These are phyloP conservation scores for Trichosporon sp. DNA, from an alignment of 1,284 basidiomycete species.

Conservation along the genomic window DNA sequence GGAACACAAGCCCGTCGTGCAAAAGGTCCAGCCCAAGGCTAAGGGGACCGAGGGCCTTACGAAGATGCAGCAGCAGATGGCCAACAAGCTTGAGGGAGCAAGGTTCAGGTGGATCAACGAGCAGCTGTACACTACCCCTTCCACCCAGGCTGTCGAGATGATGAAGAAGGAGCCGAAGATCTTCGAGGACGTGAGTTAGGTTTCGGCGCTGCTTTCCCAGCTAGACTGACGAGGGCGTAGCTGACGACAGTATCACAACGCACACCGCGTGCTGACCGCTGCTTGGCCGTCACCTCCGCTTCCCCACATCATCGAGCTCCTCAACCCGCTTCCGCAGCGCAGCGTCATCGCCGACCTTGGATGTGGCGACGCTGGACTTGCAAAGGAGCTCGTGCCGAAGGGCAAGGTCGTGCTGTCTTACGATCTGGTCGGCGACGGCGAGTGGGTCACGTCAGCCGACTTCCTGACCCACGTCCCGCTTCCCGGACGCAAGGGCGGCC, in stretches of 20 bases:
- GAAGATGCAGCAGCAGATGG: slow-evolving; percentile 66
- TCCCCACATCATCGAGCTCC: slow-evolving; percentile 62
- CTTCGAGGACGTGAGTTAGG: slow-evolving; percentile 62
- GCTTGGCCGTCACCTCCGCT: slow-evolving; percentile 89
- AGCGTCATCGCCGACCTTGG: slow-evolving; percentile 87
- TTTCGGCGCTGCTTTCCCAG: no score
- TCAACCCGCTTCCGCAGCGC: slow-evolving; percentile 56
- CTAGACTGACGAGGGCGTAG: no score
- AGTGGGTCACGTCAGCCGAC: slow-evolving; percentile 71
- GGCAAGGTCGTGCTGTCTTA: slow-evolving; percentile 69
- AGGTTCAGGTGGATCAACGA: slow-evolving; percentile 88
- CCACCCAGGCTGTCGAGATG: slow-evolving; percentile 65
- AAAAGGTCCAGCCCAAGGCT: slow-evolving; percentile 7
- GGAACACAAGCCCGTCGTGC: slow-evolving; percentile 23
- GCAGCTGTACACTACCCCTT: slow-evolving; percentile 74
- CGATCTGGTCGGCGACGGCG: slow-evolving; percentile 66
- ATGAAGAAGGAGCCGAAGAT: slow-evolving; percentile 72
- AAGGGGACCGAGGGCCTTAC: slow-evolving; percentile 54
- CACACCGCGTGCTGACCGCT: slow-evolving; percentile 81
- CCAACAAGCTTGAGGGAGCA: slow-evolving; percentile 70
- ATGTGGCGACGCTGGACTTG: slow-evolving; percentile 89
- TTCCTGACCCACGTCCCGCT: slow-evolving; percentile 67
- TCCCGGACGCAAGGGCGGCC: slow-evolving; percentile 63
- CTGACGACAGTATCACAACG: slow-evolving; percentile 69
- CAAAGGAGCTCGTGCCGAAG: slow-evolving; percentile 63